These are phyloP conservation scores for Irpex lacteus DNA, from an alignment of 1,284 basidiomycete species.

Conservation along the genomic window DNA sequence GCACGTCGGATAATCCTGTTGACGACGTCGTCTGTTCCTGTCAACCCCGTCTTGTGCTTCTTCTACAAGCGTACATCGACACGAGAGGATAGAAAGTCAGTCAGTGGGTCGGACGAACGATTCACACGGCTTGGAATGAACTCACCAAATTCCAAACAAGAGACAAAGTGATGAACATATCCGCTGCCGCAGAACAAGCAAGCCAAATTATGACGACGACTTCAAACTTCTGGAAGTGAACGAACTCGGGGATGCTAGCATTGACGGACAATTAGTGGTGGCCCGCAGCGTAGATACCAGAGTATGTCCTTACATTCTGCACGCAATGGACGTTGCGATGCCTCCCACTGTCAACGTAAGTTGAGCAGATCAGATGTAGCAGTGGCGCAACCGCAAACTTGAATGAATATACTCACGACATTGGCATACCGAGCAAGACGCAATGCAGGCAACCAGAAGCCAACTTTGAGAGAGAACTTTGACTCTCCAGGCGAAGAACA, in stretches of 20 bases:
- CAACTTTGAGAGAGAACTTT: not conserved
- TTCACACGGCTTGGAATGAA: not conserved
- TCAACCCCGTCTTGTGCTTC: slow-evolving; percentile 8
- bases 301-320: not conserved
- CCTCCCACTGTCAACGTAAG: slow-evolving; percentile 5
- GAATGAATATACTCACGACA: not conserved
- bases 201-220: slow-evolving; percentile 10
- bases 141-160: slow-evolving; percentile 8
- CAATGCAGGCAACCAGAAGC: not conserved
- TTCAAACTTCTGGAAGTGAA: slow-evolving; percentile 5
- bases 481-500: slow-evolving; percentile 11
- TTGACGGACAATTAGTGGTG: not conserved
- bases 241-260: not conserved
- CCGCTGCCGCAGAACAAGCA: slow-evolving; percentile 4
- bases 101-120: not conserved
- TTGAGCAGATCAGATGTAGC: not conserved
- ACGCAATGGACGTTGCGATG: slow-evolving; percentile 7
- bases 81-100: not conserved
- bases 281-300: not conserved
- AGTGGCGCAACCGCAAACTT: not conserved
- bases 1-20: slow-evolving; percentile 7
- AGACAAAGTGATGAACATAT: slow-evolving; percentile 5
- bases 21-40: slow-evolving; percentile 2
- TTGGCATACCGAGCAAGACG: not conserved
- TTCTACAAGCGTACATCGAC: not conserved